Evolutionary conservation across 208 protist genomes (phyloP), one percentile per base, ranked within the genome.

Genomic region (Blastocrithidia nonstop): DNA sequence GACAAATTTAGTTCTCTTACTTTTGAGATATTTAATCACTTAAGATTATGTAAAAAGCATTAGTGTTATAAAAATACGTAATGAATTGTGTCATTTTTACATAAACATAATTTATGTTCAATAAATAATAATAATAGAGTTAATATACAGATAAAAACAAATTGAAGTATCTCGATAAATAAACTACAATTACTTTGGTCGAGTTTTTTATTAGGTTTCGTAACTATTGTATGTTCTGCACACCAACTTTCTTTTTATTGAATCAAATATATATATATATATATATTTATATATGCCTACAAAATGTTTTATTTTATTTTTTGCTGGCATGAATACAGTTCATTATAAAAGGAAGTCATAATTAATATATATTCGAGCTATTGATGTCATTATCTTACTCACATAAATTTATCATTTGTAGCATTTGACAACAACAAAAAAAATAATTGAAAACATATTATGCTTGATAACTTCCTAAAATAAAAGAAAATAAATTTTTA

Each of bases 261-360:
- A 43, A 21, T 31, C 11, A 13, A 8, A 43, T 43, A 43, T 9
- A 43, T 43, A 43, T 13, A 43, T 9, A 43, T 43, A 43, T 43
- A 43, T 43, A 43, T 43, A 43, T 9, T 31, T 13, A 43, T 43
- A 21, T 43, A 43, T 43, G 11, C 38, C 9, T 25, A 43, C n/a
- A n/a, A n/a, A n/a, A n/a, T 43, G 26, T 43, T 31, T 13, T 31
- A 31, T 13, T 43, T 9, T 43, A 43, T 43, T 8, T 43, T 29
- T 13, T 21, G 8, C 13, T 15, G 13, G 38, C 16, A 43, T 8
- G 8, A 15, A 43, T 13, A 43, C 29, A 35, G 41, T 35, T 17
- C 1, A 17, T 8, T 28, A 46, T 8, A 23, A 1, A 32, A 20
- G 17, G 27, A 46, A 35, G 41, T 20, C 17, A 49, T 16, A 6